A percentile compares a stretch with the other conserved stretches of the same genome.
These are phyloP conservation scores for Suhomyces guaymorum DNA, from an alignment of 1,139 yeast species.

Conservation along the genomic window DNA sequence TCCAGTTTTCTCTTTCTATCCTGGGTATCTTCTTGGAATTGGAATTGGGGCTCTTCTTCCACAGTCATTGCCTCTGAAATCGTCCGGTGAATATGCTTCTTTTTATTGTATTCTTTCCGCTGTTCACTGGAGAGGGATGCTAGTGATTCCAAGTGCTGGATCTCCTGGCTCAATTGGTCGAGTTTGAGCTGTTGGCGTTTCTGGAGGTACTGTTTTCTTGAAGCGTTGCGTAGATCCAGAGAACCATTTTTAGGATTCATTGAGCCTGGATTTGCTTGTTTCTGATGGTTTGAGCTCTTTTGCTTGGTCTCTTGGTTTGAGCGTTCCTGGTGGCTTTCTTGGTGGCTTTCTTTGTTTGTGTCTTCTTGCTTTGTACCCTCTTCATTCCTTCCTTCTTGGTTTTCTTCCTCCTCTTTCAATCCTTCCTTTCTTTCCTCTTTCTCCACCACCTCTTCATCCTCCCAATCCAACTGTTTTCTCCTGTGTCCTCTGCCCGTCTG, in stretches of 20 bases:
- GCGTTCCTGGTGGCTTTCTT: too few species aligned
- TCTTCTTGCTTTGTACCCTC: too few species aligned
- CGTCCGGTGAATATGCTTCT: slow-evolving; percentile 47
- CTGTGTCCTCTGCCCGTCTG: slow-evolving; percentile 23
- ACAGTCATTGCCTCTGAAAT: slow-evolving; percentile 19
- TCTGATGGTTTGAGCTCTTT: too few species aligned
- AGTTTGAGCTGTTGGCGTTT: slow-evolving; percentile 29
- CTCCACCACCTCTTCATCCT: slow-evolving; percentile 10
- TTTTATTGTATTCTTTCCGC: slow-evolving; percentile 48
- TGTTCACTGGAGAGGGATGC: slow-evolving; percentile 49
- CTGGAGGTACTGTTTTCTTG: slow-evolving; percentile 33
- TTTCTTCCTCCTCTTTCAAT: background rate
- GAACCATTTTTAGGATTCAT: background rate
- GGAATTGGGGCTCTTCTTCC: slow-evolving; percentile 4
- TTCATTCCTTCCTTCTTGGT: too few species aligned
- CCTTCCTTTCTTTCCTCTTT: background rate
- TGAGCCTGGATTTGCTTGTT: background rate
- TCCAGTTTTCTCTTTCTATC: slow-evolving; percentile 52
- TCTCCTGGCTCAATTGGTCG: slow-evolving; percentile 19
- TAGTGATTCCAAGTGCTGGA: slow-evolving; percentile 48
- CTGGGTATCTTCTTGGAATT: slow-evolving; percentile 8
- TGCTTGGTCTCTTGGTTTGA: too few species aligned
- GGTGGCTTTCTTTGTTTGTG: too few species aligned
- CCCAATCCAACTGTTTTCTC: slow-evolving; percentile 3
- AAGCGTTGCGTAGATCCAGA: slow-evolving; percentile 7